Conservation (phyloP, 306 rosid genomes). For the Mucuna pruriens region DNA sequence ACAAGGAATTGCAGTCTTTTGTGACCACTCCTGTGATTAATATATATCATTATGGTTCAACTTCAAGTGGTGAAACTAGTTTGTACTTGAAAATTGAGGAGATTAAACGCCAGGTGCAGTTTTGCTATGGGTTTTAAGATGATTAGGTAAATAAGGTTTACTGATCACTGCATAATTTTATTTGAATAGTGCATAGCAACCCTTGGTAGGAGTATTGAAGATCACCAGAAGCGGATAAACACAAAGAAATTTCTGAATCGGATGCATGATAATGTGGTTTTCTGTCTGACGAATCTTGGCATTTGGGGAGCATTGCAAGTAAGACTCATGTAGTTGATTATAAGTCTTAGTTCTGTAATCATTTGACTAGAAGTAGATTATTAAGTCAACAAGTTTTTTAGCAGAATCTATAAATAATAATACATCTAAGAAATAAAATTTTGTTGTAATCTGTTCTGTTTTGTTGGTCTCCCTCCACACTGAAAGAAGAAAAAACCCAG, state of each 20-base stretch:
- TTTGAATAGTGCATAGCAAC: conserved; percentile 64
- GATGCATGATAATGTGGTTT: conserved; percentile 72
- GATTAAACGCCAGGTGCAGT: conserved; percentile 70
- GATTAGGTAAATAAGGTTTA: conserved; percentile 29
- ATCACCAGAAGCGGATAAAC: conserved; percentile 60
- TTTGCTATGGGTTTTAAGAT: conserved; percentile 38
- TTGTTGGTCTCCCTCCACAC: not conserved
- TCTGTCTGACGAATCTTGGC: conserved; percentile 80
- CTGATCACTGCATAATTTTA: conserved; percentile 39
- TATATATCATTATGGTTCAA: conserved; percentile 57
- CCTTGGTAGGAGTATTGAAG: conserved; percentile 51
- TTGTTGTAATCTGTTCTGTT: not conserved
- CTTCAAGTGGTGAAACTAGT: conserved; percentile 43
- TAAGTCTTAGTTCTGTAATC: conserved; percentile 26
- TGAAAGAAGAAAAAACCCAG: not conserved
- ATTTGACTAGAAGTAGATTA: conserved; percentile 16
- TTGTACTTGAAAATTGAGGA: conserved; percentile 52
- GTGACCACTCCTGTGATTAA: conserved; percentile 64
- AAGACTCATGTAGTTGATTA: conserved; percentile 42
- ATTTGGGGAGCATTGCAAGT: conserved; percentile 87
- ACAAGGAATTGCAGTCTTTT: conserved; percentile 62
- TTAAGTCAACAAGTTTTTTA: not conserved
- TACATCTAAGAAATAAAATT: not conserved
- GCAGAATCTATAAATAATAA: conserved; percentile 26
- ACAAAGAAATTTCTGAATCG: conserved; percentile 69